Evolutionary conservation across 257 asterid genomes (phyloP), one percentile per base, ranked within the genome.

Genomic region (Capsicum baccatum): DNA sequence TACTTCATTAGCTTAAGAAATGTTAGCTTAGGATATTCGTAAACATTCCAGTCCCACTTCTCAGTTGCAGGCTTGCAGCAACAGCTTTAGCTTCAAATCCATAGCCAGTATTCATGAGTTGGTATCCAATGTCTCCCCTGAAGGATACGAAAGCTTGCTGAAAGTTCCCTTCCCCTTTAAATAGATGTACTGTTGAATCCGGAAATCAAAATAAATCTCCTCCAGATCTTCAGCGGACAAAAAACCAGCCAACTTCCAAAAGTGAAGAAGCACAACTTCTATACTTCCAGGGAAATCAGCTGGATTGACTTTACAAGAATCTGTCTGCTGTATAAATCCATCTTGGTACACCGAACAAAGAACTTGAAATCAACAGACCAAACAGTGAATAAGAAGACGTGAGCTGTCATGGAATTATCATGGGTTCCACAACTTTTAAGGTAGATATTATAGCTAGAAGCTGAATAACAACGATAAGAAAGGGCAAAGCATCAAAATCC

Each of bases 31-130:
- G 99, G 98, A 89, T 96, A 94, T 86, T 94, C 97, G 85, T 39
- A 96, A 97, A 91, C 94, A 90, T 96, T 96, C 83, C 97, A 92
- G 87, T 98, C 97, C 98, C 99, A 94, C 86, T 94, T 94, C 89
- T 94, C 98, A 16, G 91, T 85, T 58, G 98, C 76, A 35, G 76
- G 50, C 76, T 35, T 14, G 52, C 98, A 57, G 95, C 82, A 84
- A 83, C 42, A 85, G 93, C 85, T 90, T 92, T 96, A 87, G 99
- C 94, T 81, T 93, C 98, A 33, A 98, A 93, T n/a, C 97, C 97
- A 90, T 94, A 90, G 66, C 95, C 98, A 81, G 98, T 90, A 84
- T 88, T 91, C 91, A 90, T 94, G 64, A 94, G 92, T 87, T 92
- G 94, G 90, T 89, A 90, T 74, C 96, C 98, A 86, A 87, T 85